Percentiles rank a stretch among this genome's conserved stretches.
phyloP scores from a whole-genome alignment of 176 grass and related monocot genomes.

The Dendrocalamus sinicus region DNA sequence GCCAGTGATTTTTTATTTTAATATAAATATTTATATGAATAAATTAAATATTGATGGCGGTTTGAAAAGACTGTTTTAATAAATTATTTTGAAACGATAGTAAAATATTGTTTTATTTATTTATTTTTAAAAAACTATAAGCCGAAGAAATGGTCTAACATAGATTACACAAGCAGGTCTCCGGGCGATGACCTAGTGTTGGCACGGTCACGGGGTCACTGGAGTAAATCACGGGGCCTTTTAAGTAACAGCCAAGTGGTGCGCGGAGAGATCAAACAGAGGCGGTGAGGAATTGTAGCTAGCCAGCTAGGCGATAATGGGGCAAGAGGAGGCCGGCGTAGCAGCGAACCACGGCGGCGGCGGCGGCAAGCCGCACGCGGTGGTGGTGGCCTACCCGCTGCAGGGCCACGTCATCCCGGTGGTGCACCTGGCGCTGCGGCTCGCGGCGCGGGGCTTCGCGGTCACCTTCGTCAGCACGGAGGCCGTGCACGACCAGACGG shows the following conservation, averaged over 20 bases:
- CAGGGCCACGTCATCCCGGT: slow-evolving; percentile 74
- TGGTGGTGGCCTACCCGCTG: slow-evolving; percentile 60
- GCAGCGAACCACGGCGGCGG: background rate
- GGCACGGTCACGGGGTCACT: background rate
- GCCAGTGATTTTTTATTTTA: too few species aligned
- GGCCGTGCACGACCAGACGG: slow-evolving; percentile 58
- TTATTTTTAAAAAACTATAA: too few species aligned
- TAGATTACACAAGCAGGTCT: too few species aligned
- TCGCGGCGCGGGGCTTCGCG: slow-evolving; percentile 56
- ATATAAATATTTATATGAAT: too few species aligned
- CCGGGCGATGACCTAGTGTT: background rate
- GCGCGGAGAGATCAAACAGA: background rate
- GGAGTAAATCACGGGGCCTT: background rate
- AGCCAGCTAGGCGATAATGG: slow-evolving; percentile 18
- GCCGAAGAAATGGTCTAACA: too few species aligned
- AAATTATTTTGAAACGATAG: too few species aligned
- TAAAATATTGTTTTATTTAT: too few species aligned
- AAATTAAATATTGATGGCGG: too few species aligned
- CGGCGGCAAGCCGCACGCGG: slow-evolving; percentile 58
- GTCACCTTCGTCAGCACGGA: slow-evolving; percentile 74
- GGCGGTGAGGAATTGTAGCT: background rate
- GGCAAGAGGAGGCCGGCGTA: background rate
- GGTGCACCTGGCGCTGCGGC: slow-evolving; percentile 57
- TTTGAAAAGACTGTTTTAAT: too few species aligned
- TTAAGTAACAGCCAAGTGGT: background rate